A percentile compares a stretch with the other conserved stretches of the same genome.
phyloP scores from a whole-genome alignment of 2,329 filamentous ascomycete species.

The Fusarium luffae region DNA sequence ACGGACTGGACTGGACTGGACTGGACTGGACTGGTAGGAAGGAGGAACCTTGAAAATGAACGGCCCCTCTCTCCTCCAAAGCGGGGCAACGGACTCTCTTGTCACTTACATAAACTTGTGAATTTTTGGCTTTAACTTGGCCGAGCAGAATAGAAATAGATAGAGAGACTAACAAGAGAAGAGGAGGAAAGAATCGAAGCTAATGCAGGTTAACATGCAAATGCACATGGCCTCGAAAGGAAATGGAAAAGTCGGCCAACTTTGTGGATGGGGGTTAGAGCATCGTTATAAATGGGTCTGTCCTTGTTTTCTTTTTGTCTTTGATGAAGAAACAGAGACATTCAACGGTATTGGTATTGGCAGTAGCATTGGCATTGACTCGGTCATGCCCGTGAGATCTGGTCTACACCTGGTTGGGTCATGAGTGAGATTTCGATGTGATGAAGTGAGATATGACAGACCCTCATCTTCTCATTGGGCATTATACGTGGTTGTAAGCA shows the following conservation, averaged over 20 bases:
- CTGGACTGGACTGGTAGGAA: neutral
- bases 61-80: conserved; percentile 7
- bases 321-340: neutral
- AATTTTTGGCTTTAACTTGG: neutral
- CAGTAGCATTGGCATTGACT: neutral
- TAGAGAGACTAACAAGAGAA: neutral
- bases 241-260: conserved; percentile 19
- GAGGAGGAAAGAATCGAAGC: neutral
- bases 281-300: neutral
- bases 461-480: neutral
- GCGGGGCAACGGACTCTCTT: conserved; percentile 1
- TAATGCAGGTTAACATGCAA: conserved; percentile 25
- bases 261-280: conserved; percentile 9
- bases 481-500: conserved; percentile 1
- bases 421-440: neutral
- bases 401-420: neutral
- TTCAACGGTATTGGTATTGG: neutral
- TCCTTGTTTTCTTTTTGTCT: neutral
- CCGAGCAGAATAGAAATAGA: neutral
- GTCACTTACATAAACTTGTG: conserved; percentile 16
- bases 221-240: conserved; percentile 29
- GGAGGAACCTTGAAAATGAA: conserved; percentile 3
- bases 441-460: neutral
- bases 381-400: conserved; percentile 4
- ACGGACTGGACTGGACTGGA: neutral